phyloP scores from a whole-genome alignment of 371 early-diverging fungal species.

The Rhizopus sp. region DNA sequence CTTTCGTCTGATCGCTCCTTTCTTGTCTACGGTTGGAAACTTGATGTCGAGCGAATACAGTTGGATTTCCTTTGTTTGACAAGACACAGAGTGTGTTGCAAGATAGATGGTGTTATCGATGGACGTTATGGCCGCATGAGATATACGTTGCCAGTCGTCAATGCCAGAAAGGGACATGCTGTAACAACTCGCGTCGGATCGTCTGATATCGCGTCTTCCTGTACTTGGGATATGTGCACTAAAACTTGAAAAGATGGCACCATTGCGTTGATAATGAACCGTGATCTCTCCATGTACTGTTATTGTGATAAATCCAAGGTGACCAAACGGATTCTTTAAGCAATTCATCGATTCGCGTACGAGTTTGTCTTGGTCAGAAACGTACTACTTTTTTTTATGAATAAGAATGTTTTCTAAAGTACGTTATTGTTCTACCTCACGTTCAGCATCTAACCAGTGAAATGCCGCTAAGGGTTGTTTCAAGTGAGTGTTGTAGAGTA shows the following conservation, averaged over 20 bases:
- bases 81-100: constrained; percentile 36
- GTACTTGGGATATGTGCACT: constrained; percentile 38
- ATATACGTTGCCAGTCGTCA: constrained; percentile 45
- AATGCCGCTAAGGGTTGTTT: constrained; percentile 49
- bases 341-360: constrained; percentile 23
- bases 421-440: constrained; percentile 23
- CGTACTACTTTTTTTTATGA: constrained; percentile 22
- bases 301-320: constrained; percentile 40
- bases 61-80: constrained; percentile 30
- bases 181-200: constrained; percentile 39
- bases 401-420: neutral
- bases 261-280: constrained; percentile 51
- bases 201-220: constrained; percentile 25
- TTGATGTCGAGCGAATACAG: constrained; percentile 35
- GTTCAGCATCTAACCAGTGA: constrained; percentile 47
- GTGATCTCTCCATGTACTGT: constrained; percentile 46
- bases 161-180: constrained; percentile 37
- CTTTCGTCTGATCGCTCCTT: constrained; percentile 18
- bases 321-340: constrained; percentile 49
- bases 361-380: constrained; percentile 15
- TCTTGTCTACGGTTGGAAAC: constrained; percentile 26
- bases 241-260: constrained; percentile 38
- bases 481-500: constrained; percentile 29
- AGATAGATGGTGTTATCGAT: constrained; percentile 38
- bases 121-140: constrained; percentile 41